Evolutionary conservation across 2,329 filamentous ascomycete species (phyloP).

Genomic region (Hymenotorrendiella dingleyae): DNA sequence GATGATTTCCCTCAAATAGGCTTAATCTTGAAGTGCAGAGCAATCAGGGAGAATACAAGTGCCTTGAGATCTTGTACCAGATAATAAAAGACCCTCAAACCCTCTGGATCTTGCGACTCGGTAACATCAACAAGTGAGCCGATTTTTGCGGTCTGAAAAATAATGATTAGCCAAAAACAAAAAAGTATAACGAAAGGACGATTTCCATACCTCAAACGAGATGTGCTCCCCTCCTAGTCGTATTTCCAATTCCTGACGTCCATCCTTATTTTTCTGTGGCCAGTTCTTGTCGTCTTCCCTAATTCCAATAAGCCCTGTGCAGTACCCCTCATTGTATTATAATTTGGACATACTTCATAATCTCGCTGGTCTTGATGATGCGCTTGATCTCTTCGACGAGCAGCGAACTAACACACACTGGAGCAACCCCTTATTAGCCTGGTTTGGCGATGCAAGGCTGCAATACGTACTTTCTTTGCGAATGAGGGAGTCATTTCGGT

Average conservation of each 20-base stretch:
- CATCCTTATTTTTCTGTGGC: constrained; percentile 99
- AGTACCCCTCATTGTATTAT: neutral
- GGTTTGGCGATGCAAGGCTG: neutral
- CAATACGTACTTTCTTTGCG: constrained; percentile 88
- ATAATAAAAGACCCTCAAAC: constrained; percentile 96
- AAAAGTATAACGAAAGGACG: neutral
- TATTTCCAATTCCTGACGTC: constrained; percentile 93
- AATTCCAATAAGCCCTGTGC: constrained; percentile 23
- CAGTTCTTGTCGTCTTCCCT: constrained; percentile 98
- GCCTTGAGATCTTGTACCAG: constrained; percentile 96
- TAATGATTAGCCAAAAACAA: constrained; percentile 1
- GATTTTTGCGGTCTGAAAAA: constrained; percentile 83
- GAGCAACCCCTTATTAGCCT: constrained; percentile 11
- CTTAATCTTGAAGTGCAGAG: constrained; percentile 95
- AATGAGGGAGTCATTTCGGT: constrained; percentile 96
- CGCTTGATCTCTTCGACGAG: constrained; percentile 92
- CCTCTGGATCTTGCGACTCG: constrained; percentile 92
- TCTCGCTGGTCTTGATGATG: constrained; percentile 95
- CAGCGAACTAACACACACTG: constrained; percentile 92
- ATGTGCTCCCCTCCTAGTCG: constrained; percentile 92
- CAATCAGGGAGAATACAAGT: constrained; percentile 91
- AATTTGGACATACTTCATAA: constrained; percentile 68
- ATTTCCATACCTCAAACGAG: constrained; percentile 73
- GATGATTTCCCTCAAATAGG: constrained; percentile 48
- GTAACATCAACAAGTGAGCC: constrained; percentile 95